phyloP scores from a whole-genome alignment of 192 early-diverging fungal genomes.

The Funneliformis mosseae region DNA sequence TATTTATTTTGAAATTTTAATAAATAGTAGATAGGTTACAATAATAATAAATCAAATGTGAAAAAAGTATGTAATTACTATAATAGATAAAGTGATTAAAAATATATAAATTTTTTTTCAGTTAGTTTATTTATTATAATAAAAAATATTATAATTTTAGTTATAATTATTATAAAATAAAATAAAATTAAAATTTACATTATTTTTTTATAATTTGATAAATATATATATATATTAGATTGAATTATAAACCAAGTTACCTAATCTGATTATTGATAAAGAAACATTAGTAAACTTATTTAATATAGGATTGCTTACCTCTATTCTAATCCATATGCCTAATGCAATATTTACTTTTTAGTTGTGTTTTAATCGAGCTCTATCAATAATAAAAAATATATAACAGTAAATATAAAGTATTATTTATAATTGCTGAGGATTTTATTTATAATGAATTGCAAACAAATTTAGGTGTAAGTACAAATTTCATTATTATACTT shows the following conservation, averaged over 20 bases:
- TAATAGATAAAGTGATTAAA: too few species aligned
- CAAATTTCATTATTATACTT: neutral
- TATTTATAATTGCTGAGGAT: constrained; percentile 1
- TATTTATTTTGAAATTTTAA: neutral
- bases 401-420: neutral
- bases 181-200: too few species aligned
- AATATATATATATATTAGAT: neutral
- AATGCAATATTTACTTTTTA: neutral
- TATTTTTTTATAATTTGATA: too few species aligned
- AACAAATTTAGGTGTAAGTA: neutral
- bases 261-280: neutral
- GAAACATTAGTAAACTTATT: neutral
- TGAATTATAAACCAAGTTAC: neutral
- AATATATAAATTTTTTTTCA: too few species aligned
- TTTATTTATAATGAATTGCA: constrained; percentile 1
- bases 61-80: too few species aligned
- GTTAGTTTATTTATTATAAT: too few species aligned
- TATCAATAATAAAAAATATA: neutral
- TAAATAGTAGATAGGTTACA: too few species aligned
- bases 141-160: too few species aligned
- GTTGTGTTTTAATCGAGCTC: neutral
- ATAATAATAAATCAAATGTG: too few species aligned
- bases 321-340: neutral
- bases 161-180: too few species aligned
- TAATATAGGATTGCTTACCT: neutral